A percentile compares a stretch with the other conserved stretches of the same genome.
Evolutionary conservation across 495 filamentous ascomycete species (phyloP).

Genomic region (Aspergillus biplanus): DNA sequence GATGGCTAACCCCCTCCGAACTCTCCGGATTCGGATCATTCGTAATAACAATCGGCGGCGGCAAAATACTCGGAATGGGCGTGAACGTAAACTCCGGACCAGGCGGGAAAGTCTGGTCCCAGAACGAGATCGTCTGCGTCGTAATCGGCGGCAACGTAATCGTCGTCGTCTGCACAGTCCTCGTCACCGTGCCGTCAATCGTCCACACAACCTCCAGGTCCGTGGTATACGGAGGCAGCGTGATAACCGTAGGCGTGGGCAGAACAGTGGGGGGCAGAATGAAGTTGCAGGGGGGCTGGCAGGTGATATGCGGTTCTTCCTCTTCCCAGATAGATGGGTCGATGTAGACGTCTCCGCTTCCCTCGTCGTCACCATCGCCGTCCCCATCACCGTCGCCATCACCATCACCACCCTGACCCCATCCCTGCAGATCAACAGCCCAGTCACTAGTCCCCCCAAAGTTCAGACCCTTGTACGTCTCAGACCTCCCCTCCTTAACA

Average conservation of each 20-base stretch:
- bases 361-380: not conserved
- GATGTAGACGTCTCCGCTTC: not conserved
- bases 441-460: conserved; percentile 42
- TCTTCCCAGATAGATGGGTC: conserved; percentile 1
- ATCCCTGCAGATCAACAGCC: conserved; percentile 39
- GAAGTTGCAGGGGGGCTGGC: conserved; percentile 8
- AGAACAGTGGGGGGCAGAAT: conserved; percentile 6
- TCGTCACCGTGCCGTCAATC: not conserved
- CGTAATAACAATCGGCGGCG: conserved; percentile 8
- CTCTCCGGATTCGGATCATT: conserved; percentile 7
- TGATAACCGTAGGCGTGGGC: not conserved
- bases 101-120: not conserved
- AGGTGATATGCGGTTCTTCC: not conserved
- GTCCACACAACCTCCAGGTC: conserved; percentile 11
- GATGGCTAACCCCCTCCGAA: not conserved
- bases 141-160: not conserved
- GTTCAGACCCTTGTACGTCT: conserved; percentile 25
- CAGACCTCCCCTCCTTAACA: conserved; percentile 23
- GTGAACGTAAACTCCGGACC: not conserved
- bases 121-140: conserved; percentile 1
- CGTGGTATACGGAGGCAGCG: conserved; percentile 4
- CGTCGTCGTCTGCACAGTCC: not conserved
- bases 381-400: conserved; percentile 2
- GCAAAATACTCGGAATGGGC: not conserved
- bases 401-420: not conserved